Base-by-base conservation (phyloP, 1,284 basidiomycete species). In the Thecaphora frezii region DNA sequence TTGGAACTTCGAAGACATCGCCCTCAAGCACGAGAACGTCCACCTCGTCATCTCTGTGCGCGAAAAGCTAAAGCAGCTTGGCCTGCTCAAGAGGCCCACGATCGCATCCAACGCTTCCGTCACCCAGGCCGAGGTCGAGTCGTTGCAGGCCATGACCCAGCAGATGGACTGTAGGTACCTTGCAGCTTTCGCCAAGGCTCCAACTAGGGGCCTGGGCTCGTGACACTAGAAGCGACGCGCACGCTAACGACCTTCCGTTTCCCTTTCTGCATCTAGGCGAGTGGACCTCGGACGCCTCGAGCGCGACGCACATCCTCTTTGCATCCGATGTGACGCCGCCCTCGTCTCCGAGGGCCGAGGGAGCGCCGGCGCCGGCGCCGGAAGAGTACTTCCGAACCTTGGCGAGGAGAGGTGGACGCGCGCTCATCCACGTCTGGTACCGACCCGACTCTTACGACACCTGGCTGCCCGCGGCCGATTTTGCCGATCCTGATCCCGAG, bases 361-460 rank as follows among this genome's bases (percentile, higher is more conserved):
- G 66, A 30, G 45, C 53, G 3, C 33, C 54, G 10, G 50, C 60
- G 12, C 41, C 23, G 28, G 46, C 64, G 9, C n/a, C n/a, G 12
- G 48, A 66, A 28, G 76, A 78, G 41, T 78, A 74, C 51, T 77
- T 78, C 69, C 60, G 77, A 28, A 74, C 76, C n/a, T 53, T 78
- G 8, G 70, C 77, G 5, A 60, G 65, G n/a, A 58, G 59, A 44
- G 58, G 59, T 18, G 66, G 66, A n/a, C 63, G 70, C 21, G 73
- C 76, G 8, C 67, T 78, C 37, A 74, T 78, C 39, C 77, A 78
- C 54, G 77, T 78, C 24, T 78, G 77, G 77, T 78, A 78, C 60
- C 64, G 77, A 10, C 77, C 77, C 24, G 76, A 78, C 54, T 78
- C 77, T n/a, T 77, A 77, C 62, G 77, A 78, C 51, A 76, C 75